Base-by-base conservation (phyloP, 1,284 basidiomycete species). In the Boletus smithii region DNA sequence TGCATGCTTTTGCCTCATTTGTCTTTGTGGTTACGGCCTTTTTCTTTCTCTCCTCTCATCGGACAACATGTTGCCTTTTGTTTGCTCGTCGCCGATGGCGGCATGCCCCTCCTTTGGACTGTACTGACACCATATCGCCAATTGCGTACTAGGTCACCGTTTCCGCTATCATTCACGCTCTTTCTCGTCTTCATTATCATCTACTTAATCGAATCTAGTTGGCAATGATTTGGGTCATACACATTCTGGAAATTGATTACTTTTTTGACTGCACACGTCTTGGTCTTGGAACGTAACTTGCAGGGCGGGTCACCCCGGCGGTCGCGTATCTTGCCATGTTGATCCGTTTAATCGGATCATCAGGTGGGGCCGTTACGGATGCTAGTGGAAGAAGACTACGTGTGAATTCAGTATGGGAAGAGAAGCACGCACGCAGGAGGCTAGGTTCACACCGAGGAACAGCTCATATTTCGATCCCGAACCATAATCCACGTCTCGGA, bases 161-260 rank as follows among this genome's bases (percentile, higher is more conserved):
- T 49, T 31, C 35, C 29, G 32, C 31, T 32, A 39, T 33, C 30
- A 24, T 46, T 27, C 32, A 50, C 62, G 17, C 44, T 63, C 58
- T 18, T 46, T 62, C 49, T 35, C 23, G 13, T 41, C 42, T 29
- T 48, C 40, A 40, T 65, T 60, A 65, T 55, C 7, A 56, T 60
- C 49, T 63, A 53, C 57, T 53, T 65, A 64, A 64, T 61, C 8
- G 23, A 37, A 63, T 60, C 61, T 65, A 60, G 61, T 42, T 46
- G 51, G 54, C 50, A 50, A 26, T 50, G 59, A 50, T 58, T 43
- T 46, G 45, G 44, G 42, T 49, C 41, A 37, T 48, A 44, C 7
- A 46, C 40, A 27, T 42, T 30, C 33, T 37, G 36, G 34, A 44
- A 50, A 54, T 55, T 34, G 32, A 48, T 43, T 39, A 24, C 24